Percentiles rank a stretch among this genome's conserved stretches.
Evolutionary conservation across 2,329 filamentous ascomycete genomes (phyloP).

Genomic region (Beauveria pseudobassiana): DNA sequence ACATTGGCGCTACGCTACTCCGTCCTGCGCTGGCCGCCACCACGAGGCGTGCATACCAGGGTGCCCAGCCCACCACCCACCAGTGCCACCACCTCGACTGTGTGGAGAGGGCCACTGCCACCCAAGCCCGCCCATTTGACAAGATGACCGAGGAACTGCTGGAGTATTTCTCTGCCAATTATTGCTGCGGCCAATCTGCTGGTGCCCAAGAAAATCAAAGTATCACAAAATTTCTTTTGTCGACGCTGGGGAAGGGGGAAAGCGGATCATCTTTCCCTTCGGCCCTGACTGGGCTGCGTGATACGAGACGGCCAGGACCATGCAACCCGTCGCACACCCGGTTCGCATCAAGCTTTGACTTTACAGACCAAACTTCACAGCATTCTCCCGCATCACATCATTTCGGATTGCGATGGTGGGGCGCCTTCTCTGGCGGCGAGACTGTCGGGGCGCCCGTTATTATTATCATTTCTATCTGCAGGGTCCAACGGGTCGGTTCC

Average conservation of each 20-base stretch:
- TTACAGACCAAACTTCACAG: background rate
- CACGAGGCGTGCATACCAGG: conserved; percentile 10
- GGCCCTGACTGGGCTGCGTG: background rate
- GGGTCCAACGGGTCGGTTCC: background rate
- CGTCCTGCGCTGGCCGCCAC: conserved; percentile 8
- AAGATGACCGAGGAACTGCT: background rate
- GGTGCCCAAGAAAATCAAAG: background rate
- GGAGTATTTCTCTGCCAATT: background rate
- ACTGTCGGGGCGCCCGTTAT: background rate
- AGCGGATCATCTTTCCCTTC: background rate
- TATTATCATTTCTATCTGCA: background rate
- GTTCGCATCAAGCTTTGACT: background rate
- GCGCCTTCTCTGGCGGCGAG: background rate
- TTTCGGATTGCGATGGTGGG: background rate
- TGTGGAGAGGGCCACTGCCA: conserved; percentile 5
- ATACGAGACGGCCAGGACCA: background rate
- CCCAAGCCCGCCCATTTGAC: background rate
- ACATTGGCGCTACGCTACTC: conserved; percentile 7
- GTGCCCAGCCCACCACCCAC: conserved; percentile 4
- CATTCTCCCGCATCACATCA: background rate
- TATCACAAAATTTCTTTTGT: background rate
- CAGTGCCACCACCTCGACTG: background rate
- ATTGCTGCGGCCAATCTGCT: background rate
- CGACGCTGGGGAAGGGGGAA: background rate
- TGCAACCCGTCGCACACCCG: conserved; percentile 5